These are phyloP conservation scores for Termitomyces sp. DNA, from an alignment of 768 basidiomycete species.

Conservation along the genomic window DNA sequence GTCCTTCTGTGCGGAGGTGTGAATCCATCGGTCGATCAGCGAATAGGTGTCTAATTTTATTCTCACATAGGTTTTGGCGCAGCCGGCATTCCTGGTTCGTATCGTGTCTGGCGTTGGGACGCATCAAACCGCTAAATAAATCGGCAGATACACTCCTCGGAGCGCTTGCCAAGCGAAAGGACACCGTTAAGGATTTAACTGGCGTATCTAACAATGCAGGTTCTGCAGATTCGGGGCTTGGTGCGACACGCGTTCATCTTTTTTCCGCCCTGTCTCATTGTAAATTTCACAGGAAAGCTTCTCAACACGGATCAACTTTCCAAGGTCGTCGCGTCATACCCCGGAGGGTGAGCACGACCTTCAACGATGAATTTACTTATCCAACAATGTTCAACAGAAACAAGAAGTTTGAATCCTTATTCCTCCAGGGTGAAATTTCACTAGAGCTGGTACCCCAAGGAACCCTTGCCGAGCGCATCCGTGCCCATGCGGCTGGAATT, in stretches of 20 bases:
- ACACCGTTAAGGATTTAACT: constrained; percentile 62
- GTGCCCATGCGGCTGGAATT: constrained; percentile 86
- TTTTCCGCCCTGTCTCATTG: not conserved
- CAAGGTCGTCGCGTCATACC: constrained; percentile 87
- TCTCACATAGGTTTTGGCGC: constrained; percentile 70
- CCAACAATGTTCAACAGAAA: constrained; percentile 43
- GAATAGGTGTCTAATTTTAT: not conserved
- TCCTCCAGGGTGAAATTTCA: constrained; percentile 75
- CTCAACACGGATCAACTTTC: constrained; percentile 70
- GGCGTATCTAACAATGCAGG: constrained; percentile 91
- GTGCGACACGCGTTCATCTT: constrained; percentile 27
- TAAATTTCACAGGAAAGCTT: constrained; percentile 51
- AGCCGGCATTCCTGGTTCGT: constrained; percentile 79
- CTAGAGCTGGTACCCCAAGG: constrained; percentile 91
- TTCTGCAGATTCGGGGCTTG: constrained; percentile 62
- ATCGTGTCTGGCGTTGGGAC: not conserved
- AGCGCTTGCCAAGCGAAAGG: constrained; percentile 69
- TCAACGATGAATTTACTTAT: not conserved
- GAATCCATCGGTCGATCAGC: constrained; percentile 17
- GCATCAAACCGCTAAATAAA: not conserved
- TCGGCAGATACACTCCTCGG: constrained; percentile 73
- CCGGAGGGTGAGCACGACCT: constrained; percentile 58
- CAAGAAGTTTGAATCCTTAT: constrained; percentile 79
- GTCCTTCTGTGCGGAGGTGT: constrained; percentile 77
- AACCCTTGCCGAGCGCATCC: constrained; percentile 82